Conservation (phyloP, 768 basidiomycete genomes). For the Tricholoma saponaceum region DNA sequence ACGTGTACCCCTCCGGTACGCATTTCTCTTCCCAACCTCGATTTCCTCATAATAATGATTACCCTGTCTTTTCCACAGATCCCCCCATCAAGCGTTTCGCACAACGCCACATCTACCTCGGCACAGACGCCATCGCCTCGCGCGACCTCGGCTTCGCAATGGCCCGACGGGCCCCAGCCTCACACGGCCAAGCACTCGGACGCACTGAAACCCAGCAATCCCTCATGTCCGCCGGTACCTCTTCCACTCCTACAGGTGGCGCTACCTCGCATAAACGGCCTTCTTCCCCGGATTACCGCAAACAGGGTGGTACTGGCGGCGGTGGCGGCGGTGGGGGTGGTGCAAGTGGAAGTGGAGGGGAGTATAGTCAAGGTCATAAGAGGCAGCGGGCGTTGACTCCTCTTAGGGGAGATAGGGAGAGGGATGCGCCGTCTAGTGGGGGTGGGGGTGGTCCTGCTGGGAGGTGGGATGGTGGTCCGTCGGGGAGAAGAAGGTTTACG, state of each 20-base stretch:
- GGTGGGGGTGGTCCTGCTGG: slow-evolving; percentile 7
- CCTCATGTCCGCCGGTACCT: slow-evolving; percentile 11
- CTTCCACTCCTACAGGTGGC: not conserved
- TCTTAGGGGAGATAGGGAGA: slow-evolving; percentile 25
- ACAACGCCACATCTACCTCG: slow-evolving; percentile 77
- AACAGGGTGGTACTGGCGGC: too few relatives aligned
- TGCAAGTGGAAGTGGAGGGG: slow-evolving; percentile 21
- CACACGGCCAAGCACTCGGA: slow-evolving; percentile 14
- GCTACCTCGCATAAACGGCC: slow-evolving; percentile 26
- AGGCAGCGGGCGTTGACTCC: slow-evolving; percentile 27
- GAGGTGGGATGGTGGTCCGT: slow-evolving; percentile 28
- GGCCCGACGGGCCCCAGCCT: slow-evolving; percentile 30
- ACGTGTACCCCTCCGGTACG: slow-evolving; percentile 82
- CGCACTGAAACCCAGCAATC: slow-evolving; percentile 34
- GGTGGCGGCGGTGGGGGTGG: slow-evolving; percentile 22
- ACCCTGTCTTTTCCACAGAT: slow-evolving; percentile 41
- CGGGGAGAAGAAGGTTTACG: slow-evolving; percentile 41
- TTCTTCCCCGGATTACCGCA: slow-evolving; percentile 32
- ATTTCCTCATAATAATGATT: not conserved
- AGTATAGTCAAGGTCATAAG: slow-evolving; percentile 32
- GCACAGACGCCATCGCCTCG: slow-evolving; percentile 83
- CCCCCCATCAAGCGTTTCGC: slow-evolving; percentile 90
- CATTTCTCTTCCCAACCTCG: not conserved
- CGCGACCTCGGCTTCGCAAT: slow-evolving; percentile 83
- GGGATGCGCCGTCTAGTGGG: slow-evolving; percentile 18